Evolutionary conservation across 2,329 filamentous ascomycete species (phyloP).

Genomic region (Aspergillus tanneri): DNA sequence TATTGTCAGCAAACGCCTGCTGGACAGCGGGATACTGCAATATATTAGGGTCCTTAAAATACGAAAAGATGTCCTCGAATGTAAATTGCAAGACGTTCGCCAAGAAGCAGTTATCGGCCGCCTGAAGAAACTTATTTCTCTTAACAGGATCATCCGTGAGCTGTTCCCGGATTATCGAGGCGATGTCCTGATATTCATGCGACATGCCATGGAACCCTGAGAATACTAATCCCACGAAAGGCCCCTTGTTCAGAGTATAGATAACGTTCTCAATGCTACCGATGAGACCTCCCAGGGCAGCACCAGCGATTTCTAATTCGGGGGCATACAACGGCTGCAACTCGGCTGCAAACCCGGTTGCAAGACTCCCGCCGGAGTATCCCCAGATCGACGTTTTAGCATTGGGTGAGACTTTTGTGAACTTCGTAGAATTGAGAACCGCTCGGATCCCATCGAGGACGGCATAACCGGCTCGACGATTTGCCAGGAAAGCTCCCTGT

Average conservation of each 20-base stretch:
- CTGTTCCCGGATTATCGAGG: not conserved
- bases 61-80: not conserved
- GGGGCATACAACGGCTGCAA: not conserved
- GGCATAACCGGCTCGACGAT: slow-evolving; percentile 1
- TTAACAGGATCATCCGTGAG: not conserved
- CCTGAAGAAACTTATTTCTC: slow-evolving; percentile 1
- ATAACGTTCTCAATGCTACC: not conserved
- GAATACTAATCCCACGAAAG: not conserved
- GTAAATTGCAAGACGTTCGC: not conserved
- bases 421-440: not conserved
- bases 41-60: not conserved
- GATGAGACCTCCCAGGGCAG: slow-evolving; percentile 1
- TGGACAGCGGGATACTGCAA: not conserved
- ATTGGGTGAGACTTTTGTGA: not conserved
- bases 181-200: not conserved
- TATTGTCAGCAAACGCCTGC: not conserved
- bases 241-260: not conserved
- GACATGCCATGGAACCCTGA: not conserved
- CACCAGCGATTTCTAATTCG: not conserved
- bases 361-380: slow-evolving; percentile 3
- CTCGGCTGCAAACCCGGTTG: slow-evolving; percentile 1
- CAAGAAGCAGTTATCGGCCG: not conserved
- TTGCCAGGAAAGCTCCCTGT: not conserved
- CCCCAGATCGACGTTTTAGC: slow-evolving; percentile 1
- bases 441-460: slow-evolving; percentile 1